Conservation (phyloP, 805 yeast species). For the Cephaloascus fragrans region DNA sequence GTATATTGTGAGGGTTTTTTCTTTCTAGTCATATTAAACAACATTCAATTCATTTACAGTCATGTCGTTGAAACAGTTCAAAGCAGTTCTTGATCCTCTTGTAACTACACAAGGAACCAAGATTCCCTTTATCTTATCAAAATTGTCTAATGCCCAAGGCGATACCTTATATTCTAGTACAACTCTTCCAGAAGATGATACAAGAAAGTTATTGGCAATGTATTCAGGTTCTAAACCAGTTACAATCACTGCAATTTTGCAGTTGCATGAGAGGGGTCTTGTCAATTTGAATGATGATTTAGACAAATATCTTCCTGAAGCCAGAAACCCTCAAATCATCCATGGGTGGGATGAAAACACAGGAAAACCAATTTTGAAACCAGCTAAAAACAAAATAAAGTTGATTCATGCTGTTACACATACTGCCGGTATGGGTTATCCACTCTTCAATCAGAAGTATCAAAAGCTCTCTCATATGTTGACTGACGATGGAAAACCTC, state of each 20-base stretch:
- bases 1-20: no score
- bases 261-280: constrained; percentile 20
- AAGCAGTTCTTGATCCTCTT: background rate
- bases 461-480: constrained; percentile 3
- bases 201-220: constrained; percentile 10
- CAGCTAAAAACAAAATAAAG: constrained; percentile 18
- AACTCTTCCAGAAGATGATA: background rate
- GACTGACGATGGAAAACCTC: background rate
- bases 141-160: background rate
- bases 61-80: background rate
- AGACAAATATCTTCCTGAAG: constrained; percentile 17
- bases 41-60: no score
- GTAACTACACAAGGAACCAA: background rate
- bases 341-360: constrained; percentile 8
- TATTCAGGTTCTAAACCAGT: constrained; percentile 21
- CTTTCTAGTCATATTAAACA: no score
- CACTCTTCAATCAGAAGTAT: constrained; percentile 4
- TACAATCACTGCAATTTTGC: constrained; percentile 17
- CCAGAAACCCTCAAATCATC: constrained; percentile 13
- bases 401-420: constrained; percentile 22
- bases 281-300: constrained; percentile 19
- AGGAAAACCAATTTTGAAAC: constrained; percentile 12
- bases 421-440: constrained; percentile 27
- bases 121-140: background rate
- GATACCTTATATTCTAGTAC: background rate